Percentiles rank a stretch among this genome's conserved stretches.
These are phyloP conservation scores for Leccinum huronense DNA, from an alignment of 1,284 basidiomycete species.

Conservation along the genomic window DNA sequence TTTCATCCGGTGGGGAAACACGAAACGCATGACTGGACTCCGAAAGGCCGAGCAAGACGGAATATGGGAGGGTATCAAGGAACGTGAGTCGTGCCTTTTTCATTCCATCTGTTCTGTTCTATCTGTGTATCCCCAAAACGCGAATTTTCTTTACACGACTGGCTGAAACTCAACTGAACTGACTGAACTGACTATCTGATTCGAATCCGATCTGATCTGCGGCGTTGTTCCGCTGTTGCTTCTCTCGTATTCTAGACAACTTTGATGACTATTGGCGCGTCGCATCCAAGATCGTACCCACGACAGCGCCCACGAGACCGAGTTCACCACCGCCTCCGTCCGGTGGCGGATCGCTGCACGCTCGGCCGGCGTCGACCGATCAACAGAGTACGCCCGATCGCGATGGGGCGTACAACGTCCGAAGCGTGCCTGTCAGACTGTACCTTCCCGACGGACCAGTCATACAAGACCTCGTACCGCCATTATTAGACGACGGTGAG, in stretches of 20 bases:
- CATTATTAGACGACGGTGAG: conserved; percentile 67
- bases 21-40: conserved; percentile 85
- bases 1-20: conserved; percentile 93
- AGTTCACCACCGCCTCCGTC: conserved; percentile 49
- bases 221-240: conserved; percentile 12
- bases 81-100: conserved; percentile 55
- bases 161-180: not conserved
- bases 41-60: conserved; percentile 89
- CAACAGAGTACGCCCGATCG: conserved; percentile 54
- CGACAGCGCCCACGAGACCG: conserved; percentile 53
- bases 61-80: conserved; percentile 91
- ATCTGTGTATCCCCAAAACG: not conserved
- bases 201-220: conserved; percentile 20
- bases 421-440: conserved; percentile 84
- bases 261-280: conserved; percentile 94
- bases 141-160: not conserved
- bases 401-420: conserved; percentile 80
- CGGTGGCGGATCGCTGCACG: conserved; percentile 55
- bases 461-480: conserved; percentile 84
- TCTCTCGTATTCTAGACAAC: conserved; percentile 59
- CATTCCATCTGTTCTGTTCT: not conserved
- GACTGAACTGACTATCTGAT: not conserved
- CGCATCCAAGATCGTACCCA: conserved; percentile 79
- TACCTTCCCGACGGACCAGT: conserved; percentile 92
- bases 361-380: conserved; percentile 69